Evolutionary conservation across 192 early-diverging fungal species (phyloP), one percentile per base, ranked within the genome.

Genomic region (Kappamyces sp.): DNA sequence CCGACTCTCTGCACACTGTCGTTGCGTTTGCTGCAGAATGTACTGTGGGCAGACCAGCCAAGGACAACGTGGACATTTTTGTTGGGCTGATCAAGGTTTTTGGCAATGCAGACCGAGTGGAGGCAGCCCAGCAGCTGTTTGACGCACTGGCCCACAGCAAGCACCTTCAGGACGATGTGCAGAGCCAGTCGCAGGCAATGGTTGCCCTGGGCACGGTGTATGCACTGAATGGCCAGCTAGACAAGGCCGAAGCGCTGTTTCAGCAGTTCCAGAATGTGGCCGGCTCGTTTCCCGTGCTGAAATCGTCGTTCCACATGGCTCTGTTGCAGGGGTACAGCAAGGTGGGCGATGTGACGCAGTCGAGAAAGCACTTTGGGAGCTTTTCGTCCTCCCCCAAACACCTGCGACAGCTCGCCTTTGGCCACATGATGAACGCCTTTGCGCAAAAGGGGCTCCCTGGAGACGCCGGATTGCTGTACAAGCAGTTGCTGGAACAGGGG

Each of bases 351-450:
- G 31, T 58, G 3, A 15, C 29, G 36, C 41, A 36, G 5, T n/a
- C 55, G 14, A 58, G 14, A 12, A 58, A 58, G 29, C 47, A 58
- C 29, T 43, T 58, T 45, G 55, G 45, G 32, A 32, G 33, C 12
- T 22, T 58, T 12, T 4, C 11, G 29, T n/a, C 4, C 11, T 58
- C 32, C 14, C 8, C 14, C 29, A 5, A 45, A 22, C 45, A 33
- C 45, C n/a, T 34, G 47, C 22, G 45, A n/a, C 34, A 37, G 31
- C 4, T 14, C 6, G 55, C 41, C 5, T 58, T 34, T 30, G 37
- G 14, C 33, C 41, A 39, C 7, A 3, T 58, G 29, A 45, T 58
- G n/a, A 12, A 45, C 45, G 41, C 12, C 42, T 58, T 29, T 45
- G 30, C 55, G 12, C 31, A 42, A 5, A 43, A 46, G 35, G 55